Base-by-base conservation (phyloP, 164 flowering plant species). In the Berberis vulgaris region DNA sequence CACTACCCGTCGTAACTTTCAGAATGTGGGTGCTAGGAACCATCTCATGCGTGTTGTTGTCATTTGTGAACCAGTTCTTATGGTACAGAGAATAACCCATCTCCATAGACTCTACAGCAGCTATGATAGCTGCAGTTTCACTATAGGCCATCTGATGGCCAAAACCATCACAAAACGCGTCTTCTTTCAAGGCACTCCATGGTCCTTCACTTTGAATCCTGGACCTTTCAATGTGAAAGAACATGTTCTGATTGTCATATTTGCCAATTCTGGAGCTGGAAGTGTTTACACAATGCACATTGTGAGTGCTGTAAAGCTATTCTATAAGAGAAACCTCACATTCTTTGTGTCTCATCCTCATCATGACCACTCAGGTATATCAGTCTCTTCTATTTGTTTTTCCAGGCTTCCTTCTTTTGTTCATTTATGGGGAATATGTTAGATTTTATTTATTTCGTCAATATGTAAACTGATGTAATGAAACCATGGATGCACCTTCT, bases 171-270 rank as follows among this genome's bases (percentile, higher is more conserved):
- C 92, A 0, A 46, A 71, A 3, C 67, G 92, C 4, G 80, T 74
- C 2, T 84, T 86, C 76, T 82, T 88, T 67, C 72, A 71, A 61
- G 92, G 89, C 6, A 74, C 75, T 0, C 39, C 78, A 5, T 85
- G 76, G 79, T 94, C 87, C 13, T 93, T 90, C 67, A 80, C 83
- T 0, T 26, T 90, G 64, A 93, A 93, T 60, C 97, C 98, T 0
- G 98, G 98, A 3, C 94, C 98, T 0, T 93, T 93, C 67, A 90
- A 93, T 60, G 84, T 90, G 2, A 93, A 93, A 66, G 98, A 93
- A 66, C 98, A 93, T 69, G 98, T 93, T 3, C 78, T 93, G 6
- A 90, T 93, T 61, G 90, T 97, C 55, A 90, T 93, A 50, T 90
- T 93, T 61, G 98, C 97, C 1, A 93, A 93, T 57, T 82, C 97